phyloP scores from a whole-genome alignment of 805 yeast genomes.

The Zygotorulaspora sp. region DNA sequence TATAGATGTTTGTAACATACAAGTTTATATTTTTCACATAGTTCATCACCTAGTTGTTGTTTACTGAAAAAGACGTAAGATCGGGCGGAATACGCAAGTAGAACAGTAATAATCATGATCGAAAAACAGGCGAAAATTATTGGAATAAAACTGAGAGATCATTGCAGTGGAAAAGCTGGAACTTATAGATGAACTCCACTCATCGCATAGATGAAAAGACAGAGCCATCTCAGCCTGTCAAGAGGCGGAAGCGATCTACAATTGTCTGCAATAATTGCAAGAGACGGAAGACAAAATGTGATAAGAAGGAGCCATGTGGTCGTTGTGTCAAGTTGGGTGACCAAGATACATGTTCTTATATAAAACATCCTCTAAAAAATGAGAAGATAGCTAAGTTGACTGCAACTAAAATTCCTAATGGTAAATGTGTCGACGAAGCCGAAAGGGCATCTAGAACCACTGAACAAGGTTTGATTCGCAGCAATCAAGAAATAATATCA shows the following conservation, averaged over 20 bases:
- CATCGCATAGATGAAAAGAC: conserved; percentile 3
- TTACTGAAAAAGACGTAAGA: no score
- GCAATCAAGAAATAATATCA: background rate
- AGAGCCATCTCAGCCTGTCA: conserved; percentile 8
- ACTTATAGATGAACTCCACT: conserved; percentile 5
- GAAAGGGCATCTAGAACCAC: background rate
- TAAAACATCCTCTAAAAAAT: background rate
- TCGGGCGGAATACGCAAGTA: no score
- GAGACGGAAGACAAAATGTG: conserved; percentile 33
- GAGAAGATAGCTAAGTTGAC: background rate
- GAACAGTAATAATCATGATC: no score
- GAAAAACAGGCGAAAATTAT: no score
- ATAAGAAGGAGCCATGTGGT: conserved; percentile 27
- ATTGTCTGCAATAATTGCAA: conserved; percentile 34
- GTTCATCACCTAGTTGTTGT: no score
- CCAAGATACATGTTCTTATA: conserved; percentile 19
- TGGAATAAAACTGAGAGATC: no score
- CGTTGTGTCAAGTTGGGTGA: conserved; percentile 24
- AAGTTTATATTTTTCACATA: no score
- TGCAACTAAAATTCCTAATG: background rate
- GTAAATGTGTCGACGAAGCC: background rate
- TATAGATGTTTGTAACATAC: no score
- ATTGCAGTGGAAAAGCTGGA: no score
- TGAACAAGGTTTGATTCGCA: no score
- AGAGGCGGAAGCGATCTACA: conserved; percentile 27